These are phyloP conservation scores for Cornus suecica DNA, from an alignment of 148 eudicot genomes.

Conservation along the genomic window DNA sequence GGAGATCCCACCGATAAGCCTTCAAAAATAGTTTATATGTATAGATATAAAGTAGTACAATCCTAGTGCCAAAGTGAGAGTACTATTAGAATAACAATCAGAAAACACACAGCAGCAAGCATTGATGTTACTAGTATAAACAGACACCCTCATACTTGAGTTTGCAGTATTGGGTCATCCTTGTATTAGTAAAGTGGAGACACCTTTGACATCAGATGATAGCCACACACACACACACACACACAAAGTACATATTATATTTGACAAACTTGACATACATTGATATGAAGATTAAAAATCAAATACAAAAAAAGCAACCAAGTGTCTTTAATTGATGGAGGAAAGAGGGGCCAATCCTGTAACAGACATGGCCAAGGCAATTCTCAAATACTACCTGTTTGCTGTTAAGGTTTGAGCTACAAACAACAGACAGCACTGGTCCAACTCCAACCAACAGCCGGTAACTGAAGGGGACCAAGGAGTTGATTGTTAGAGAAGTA, in stretches of 20 bases:
- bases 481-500: background rate
- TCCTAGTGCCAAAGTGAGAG: background rate
- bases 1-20: too few relatives aligned
- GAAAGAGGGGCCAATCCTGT: slow-evolving; percentile 3
- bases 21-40: background rate
- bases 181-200: too few relatives aligned
- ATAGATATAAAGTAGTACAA: background rate
- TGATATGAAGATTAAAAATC: background rate
- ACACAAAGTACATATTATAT: too few relatives aligned
- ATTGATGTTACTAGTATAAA: background rate
- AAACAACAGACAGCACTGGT: slow-evolving; percentile 15
- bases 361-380: slow-evolving; percentile 18
- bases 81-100: background rate
- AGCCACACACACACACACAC: too few relatives aligned
- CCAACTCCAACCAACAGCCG: slow-evolving; percentile 28
- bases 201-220: background rate
- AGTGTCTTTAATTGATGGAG: background rate
- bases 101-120: background rate
- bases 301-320: background rate
- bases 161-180: too few relatives aligned
- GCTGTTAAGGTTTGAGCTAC: slow-evolving; percentile 24
- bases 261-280: too few relatives aligned
- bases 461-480: slow-evolving; percentile 18
- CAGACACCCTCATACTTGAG: background rate
- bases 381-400: slow-evolving; percentile 12